Evolutionary conservation across 176 grass and related monocot species (phyloP).

Genomic region (Oryza nivara): DNA sequence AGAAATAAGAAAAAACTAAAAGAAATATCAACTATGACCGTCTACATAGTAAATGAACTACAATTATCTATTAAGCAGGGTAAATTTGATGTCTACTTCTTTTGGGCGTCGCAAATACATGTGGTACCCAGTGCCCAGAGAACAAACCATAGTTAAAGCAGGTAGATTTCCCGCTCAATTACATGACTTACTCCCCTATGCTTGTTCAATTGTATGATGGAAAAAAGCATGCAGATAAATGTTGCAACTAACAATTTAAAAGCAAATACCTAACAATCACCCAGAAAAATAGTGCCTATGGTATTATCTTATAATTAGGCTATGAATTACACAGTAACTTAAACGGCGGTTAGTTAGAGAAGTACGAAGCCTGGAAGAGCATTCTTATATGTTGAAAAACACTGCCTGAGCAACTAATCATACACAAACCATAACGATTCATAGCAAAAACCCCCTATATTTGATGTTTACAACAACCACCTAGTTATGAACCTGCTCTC

Average conservation of each 20-base stretch:
- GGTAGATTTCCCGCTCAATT: not conserved
- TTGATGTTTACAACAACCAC: not conserved
- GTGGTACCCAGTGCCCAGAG: not conserved
- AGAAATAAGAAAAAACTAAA: not conserved
- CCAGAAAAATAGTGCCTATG: conserved; percentile 1
- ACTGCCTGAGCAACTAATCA: not conserved
- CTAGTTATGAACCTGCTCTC: not conserved
- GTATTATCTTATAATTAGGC: not conserved
- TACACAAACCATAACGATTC: not conserved
- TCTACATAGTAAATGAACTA: not conserved
- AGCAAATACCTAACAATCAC: not conserved
- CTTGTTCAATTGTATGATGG: not conserved
- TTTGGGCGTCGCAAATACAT: not conserved
- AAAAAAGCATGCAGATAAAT: not conserved
- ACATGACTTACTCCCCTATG: not conserved
- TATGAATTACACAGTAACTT: not conserved
- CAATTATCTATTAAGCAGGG: not conserved
- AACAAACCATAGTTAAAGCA: conserved; percentile 20
- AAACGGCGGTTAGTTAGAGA: not conserved
- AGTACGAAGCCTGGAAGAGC: not conserved
- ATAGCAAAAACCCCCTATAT: not conserved
- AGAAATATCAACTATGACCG: conserved; percentile 9
- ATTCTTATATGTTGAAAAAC: not conserved
- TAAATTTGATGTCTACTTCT: not conserved
- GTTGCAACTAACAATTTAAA: not conserved